These are phyloP conservation scores for Solanum chiquidenum DNA, from an alignment of 257 asterid genomes.

Conservation along the genomic window DNA sequence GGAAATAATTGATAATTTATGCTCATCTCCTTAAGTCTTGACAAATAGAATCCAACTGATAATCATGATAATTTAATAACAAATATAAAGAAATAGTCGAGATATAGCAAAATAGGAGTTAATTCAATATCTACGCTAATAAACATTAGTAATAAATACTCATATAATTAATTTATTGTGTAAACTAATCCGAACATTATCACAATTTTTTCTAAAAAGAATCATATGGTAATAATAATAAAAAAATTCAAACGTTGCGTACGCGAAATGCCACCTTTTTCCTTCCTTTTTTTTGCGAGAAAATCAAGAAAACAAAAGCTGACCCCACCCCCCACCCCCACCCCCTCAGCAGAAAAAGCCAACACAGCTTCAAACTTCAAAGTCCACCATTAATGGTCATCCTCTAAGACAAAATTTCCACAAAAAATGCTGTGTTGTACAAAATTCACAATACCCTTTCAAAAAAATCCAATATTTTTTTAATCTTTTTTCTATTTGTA, in stretches of 20 bases:
- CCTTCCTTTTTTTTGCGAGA: not conserved
- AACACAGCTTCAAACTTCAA: not conserved
- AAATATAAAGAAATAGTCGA: not conserved
- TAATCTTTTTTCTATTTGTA: not conserved
- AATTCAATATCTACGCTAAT: no score
- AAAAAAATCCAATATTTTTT: not conserved
- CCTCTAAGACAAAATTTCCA: not conserved
- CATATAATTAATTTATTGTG: not conserved
- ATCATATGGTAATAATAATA: not conserved
- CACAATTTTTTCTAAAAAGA: not conserved
- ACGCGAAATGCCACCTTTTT: not conserved
- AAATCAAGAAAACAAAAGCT: not conserved
- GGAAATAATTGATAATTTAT: not conserved
- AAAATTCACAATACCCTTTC: not conserved
- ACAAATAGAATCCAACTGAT: not conserved
- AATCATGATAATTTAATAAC: not conserved
- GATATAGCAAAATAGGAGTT: accelerated
- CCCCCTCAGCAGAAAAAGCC: not conserved
- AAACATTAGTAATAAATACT: not conserved
- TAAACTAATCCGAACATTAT: not conserved
- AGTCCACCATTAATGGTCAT: conserved; percentile 1
- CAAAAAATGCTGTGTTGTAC: not conserved
- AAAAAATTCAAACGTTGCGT: conserved; percentile 1
- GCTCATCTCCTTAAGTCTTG: not conserved
- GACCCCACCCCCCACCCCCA: no score